Evolutionary conservation across 305 asterid species (phyloP), one percentile per base, ranked within the genome.

Genomic region (Coffea humblotiana): DNA sequence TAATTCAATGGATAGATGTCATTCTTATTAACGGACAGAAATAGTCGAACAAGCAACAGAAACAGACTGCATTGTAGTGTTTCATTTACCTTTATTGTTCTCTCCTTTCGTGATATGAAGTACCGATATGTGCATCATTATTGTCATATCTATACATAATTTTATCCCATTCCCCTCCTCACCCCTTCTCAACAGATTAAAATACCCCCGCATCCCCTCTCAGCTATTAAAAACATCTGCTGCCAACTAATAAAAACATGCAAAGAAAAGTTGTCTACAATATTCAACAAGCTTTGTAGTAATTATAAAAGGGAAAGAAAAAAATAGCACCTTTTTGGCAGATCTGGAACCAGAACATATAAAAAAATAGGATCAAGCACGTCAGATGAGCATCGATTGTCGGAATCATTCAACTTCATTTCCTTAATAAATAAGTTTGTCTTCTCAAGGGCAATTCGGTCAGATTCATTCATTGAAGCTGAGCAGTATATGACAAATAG

Each of bases 271-370:
- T 45, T 67, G 12, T 52, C 49, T 27, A 23, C 29, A 51, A 52
- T 32, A 40, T 14, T 29, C 0, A 58, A 32, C 37, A 74, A 45
- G 37, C 29, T 40, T 11, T 0, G 43, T 58, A n/a, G 65, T 3
- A 18, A 43, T 43, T 49, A 27, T 27, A 58, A 45, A 63, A 19
- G 14, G 63, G 23, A 49, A 54, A 12, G 54, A 10, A 21, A 47
- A 14, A 27, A 29, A 43, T 5, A 48, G 83, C 71, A 95, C 99
- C 99, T 91, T 86, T 93, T 95, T 27, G 99, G 99, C 80, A 95
- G 89, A 89, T 91, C 97, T 76, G 99, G 97, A 89, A 93, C 97
- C 82, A 92, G 89, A 83, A 95, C 79, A 86, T 88, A 95, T 48
- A 92, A 80, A 81, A 91, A 68, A 78, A 95, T 78, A 25, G 98